Evolutionary conservation across 2,329 filamentous ascomycete species (phyloP), one percentile per base, ranked within the genome.

Genomic region (Aspergillus clavatus): DNA sequence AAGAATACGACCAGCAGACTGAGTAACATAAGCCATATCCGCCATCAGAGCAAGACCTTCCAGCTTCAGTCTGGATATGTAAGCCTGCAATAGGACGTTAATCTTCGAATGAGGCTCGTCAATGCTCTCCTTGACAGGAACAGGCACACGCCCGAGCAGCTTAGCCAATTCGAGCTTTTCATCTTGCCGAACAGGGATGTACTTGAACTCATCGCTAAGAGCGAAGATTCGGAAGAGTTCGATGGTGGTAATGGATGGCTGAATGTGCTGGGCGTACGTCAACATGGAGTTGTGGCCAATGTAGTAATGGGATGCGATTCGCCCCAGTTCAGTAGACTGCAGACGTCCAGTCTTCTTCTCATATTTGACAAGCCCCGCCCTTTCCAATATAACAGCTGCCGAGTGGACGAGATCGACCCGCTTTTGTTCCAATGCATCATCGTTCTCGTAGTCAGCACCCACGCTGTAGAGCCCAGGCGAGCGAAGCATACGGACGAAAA

Each of bases 51-150:
- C 93, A 44, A 98, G 76, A 1, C 93, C 93, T 50, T 97, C 91
- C 1, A 98, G 80, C 68, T 91, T 94, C 42, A 98, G 82, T 42
- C 93, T 82, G 38, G 91, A 97, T 48, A 98, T 96, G 63, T 93
- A 98, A 3, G 93, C 93, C 67, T 98, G 93, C 5, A 98, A 76
- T 19, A 98, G 79, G 29, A 98, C 93, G 58, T 98, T 98, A 71
- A 98, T 96, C 75, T 98, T 98, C 47, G 90, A 89, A 54, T 95
- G 89, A 1, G 93, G 84, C 69, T 98, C 93, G 63, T 98, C 93
- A 40, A 97, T 90, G 57, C 89, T 89, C 71, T 98, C 93, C 69
- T 98, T 98, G 57, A 98, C 89, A 3, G 93, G 93, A 44, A 98
- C 89, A 1, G 93, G 93, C 0, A 98, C 93, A 54, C 87, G 81